Base-by-base conservation (phyloP, 2,329 filamentous ascomycete genomes). In the Aspergillus sp. region DNA sequence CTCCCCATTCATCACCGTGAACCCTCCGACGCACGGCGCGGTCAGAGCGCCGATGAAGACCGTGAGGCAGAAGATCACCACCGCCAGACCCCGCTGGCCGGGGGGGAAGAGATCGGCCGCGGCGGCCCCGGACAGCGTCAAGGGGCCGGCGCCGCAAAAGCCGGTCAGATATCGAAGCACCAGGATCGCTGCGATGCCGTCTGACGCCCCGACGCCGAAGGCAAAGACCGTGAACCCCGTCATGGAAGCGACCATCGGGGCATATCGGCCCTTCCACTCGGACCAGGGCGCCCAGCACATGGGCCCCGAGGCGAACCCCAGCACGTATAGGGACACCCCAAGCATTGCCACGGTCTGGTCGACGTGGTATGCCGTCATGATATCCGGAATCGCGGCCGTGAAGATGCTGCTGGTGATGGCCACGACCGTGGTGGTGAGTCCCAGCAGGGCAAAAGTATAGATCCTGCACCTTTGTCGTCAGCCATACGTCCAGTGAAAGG, bases 21-120 rank as follows among this genome's bases (percentile, higher is more conserved):
- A 82, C 13, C 80, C 80, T 29, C 79, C 79, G 43, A 81, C 74
- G 50, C 81, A 81, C 1, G 80, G 79, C 3, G 77, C 79, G 5
- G 79, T 61, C 36, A 80, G 68, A 0, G 80, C 79, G 2, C 79
- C 79, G 3, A 76, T 75, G 64, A 81, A 78, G 9, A 78, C 78
- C 6, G 75, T 77, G 61, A 80, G 75, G 25, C 74, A 73, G 61
- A 80, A 82, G 3, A 80, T 64, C 1, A 76, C 74, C 20, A 78
- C 73, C 10, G 66, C 72, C 16, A 71, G 58, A 41, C 75, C 75
- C 48, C 75, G 70, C 58, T 71, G 48, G 51, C 68, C 67, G 53
- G 80, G 79, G 62, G 80, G 70, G 57, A 79, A 81, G 71, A 83
- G 82, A 58, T 83, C 81, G 2, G 78, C 77, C 57, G 82, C 84